Evolutionary conservation across 2,329 filamentous ascomycete genomes (phyloP), one percentile per base, ranked within the genome.

Genomic region (Exophiala sideris): DNA sequence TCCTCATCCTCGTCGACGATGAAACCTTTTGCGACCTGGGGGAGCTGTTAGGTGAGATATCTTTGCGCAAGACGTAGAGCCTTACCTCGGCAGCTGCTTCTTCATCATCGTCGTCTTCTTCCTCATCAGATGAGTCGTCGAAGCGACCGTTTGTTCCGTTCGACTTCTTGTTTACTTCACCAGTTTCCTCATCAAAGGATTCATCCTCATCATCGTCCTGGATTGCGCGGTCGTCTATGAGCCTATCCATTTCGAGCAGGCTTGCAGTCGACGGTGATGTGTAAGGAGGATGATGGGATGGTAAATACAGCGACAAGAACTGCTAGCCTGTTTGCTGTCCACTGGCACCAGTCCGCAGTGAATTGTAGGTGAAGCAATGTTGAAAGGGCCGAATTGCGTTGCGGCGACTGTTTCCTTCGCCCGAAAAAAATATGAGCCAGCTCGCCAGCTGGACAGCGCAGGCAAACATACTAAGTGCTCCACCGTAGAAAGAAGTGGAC

Each of bases 1-100:
- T 89, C 87, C 63, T 90, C 87, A 58, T 92, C 91, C 66, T 96
- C 91, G 66, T 95, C 90, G 60, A 95, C 90, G 62, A 99, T 96
- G 74, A 97, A 99, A 21, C 91, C 92, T 76, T 95, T 91, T 48
- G 88, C 88, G 61, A 95, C 82, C 91, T 96, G 65, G 20, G 39
- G 54, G 67, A 49, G 50, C 36, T 36, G 33, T 50, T 36, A 44
- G 38, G 14, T 8, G 9, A 44, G 7, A 44, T 29, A 29, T 32
- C 21, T 21, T 14, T 8, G 32, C 10, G 29, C 20, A 20, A 24
- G 21, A 38, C 9, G n/a, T 38, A 33, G 33, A 29, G 57, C 66
- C 78, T 65, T 74, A 94, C 88, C 70, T 84, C 86, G 63, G 84
- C 82, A 60, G 84, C 86, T 65, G 89, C 90, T 68, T 94, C 91